A percentile compares a stretch with the other conserved stretches of the same genome.
phyloP scores from a whole-genome alignment of 768 basidiomycete genomes.

The Tephrocybe sp. region DNA sequence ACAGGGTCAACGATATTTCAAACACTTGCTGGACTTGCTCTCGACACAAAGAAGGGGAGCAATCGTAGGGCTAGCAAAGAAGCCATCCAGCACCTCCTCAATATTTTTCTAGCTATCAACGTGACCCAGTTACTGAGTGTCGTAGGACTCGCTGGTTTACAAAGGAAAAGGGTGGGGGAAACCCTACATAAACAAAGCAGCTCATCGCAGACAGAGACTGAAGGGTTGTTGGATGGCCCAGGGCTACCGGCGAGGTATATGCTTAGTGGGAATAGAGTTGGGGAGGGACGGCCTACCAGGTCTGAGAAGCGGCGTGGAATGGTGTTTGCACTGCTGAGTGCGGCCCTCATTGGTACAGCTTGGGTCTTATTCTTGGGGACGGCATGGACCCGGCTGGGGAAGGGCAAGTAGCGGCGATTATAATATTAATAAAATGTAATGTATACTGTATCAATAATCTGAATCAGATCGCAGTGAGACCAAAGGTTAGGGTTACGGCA shows the following conservation, averaged over 20 bases:
- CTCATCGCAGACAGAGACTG: constrained; percentile 1
- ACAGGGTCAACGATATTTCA: constrained; percentile 72
- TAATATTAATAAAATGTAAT: background rate
- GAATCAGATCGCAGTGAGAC: too few species aligned
- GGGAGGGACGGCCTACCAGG: constrained; percentile 19
- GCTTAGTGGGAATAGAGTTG: constrained; percentile 18
- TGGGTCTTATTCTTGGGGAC: constrained; percentile 67
- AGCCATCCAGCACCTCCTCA: constrained; percentile 54
- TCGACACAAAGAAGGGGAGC: constrained; percentile 46
- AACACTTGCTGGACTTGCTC: constrained; percentile 65
- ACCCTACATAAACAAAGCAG: constrained; percentile 12
- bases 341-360: constrained; percentile 41
- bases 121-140: constrained; percentile 53
- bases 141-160: constrained; percentile 45
- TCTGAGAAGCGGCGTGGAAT: constrained; percentile 46
- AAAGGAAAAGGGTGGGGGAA: constrained; percentile 35
- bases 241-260: constrained; percentile 21
- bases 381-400: constrained; percentile 55
- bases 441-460: background rate
- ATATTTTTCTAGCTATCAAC: constrained; percentile 56
- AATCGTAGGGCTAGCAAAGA: constrained; percentile 20
- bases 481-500: constrained; percentile 24
- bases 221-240: constrained; percentile 11
- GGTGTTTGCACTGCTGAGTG: constrained; percentile 44
- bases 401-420: background rate